Evolutionary conservation across 306 rosid genomes (phyloP), one percentile per base, ranked within the genome.

Genomic region (Gillenia trifoliata): DNA sequence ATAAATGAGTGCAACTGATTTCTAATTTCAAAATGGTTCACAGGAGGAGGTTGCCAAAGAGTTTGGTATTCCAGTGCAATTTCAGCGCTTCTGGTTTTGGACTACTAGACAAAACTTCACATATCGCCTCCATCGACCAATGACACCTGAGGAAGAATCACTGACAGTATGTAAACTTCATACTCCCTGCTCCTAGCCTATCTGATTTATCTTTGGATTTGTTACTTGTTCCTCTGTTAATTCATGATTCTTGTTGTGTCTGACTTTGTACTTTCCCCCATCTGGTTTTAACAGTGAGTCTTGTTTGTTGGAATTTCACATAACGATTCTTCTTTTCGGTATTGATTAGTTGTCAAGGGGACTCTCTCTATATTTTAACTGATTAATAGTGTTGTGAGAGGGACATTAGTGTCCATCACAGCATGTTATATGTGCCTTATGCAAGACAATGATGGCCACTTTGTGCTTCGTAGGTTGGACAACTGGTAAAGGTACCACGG

Each of bases 21-120:
- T 9, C 34, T 33, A n/a, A 9, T 68, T 71, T 72, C 69, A 70
- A 64, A 60, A 64, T 63, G 73, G n/a, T 73, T 62, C n/a, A 70
- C 91, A 93, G 97, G 97, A 93, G 74, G 93, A 85, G 52, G 92
- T 93, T 78, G 97, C 98, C 0, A 88, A 76, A 80, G 97, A 86
- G 84, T 80, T 89, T 64, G 92, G 90, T 43, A 86, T 93, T 80
- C 97, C 98, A 29, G 90, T 88, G 82, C 89, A 81, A 76, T 86
- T 64, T 76, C 98, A 82, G 75, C 91, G 97, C 11, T 91, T 87
- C 77, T 93, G 98, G 98, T 61, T 93, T 78, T 93, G 98, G 98
- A 96, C 97, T 16, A 93, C 89, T 83, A 86, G 97, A 64, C 96
- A 89, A 82, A 93, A 93, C 80, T 90, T 89, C 77, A 91, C 97